These are phyloP conservation scores for Endocalyx cinctus DNA, from an alignment of 2,329 filamentous ascomycete genomes.

Conservation along the genomic window DNA sequence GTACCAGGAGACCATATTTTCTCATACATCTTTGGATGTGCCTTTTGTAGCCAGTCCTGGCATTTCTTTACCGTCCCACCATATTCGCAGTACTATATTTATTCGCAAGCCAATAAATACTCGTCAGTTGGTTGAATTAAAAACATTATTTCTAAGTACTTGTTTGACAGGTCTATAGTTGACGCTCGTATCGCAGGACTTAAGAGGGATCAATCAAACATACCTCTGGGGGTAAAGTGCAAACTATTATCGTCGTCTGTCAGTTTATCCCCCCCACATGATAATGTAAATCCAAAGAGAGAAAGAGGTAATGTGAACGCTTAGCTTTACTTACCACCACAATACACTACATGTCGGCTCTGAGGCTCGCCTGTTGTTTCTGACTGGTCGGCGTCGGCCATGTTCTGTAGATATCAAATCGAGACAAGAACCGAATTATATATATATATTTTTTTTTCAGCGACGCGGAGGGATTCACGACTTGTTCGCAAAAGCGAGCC, in stretches of 20 bases:
- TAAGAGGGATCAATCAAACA: no score
- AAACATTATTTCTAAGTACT: no score
- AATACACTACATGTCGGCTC: conserved; percentile 50
- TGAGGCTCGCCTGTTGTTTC: conserved; percentile 44
- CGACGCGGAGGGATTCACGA: background rate
- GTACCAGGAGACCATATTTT: conserved; percentile 82
- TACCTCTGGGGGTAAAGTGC: conserved; percentile 63
- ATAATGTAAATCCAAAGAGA: no score
- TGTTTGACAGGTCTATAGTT: no score
- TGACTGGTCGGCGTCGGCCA: conserved; percentile 50
- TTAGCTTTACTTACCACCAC: conserved; percentile 46
- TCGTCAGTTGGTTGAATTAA: no score
- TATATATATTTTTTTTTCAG: background rate
- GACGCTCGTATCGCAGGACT: no score
- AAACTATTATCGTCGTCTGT: conserved; percentile 48
- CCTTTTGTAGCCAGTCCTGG: conserved; percentile 85
- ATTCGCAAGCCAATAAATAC: no score
- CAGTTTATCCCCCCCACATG: no score
- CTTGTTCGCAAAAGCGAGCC: no score
- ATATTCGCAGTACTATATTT: conserved; percentile 99
- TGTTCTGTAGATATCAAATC: no score
- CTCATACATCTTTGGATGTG: conserved; percentile 69
- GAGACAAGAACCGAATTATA: no score
- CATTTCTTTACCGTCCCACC: conserved; percentile 95
- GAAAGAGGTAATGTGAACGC: no score